These are phyloP conservation scores for Quillaja saponaria DNA, from an alignment of 306 rosid genomes.

Conservation along the genomic window DNA sequence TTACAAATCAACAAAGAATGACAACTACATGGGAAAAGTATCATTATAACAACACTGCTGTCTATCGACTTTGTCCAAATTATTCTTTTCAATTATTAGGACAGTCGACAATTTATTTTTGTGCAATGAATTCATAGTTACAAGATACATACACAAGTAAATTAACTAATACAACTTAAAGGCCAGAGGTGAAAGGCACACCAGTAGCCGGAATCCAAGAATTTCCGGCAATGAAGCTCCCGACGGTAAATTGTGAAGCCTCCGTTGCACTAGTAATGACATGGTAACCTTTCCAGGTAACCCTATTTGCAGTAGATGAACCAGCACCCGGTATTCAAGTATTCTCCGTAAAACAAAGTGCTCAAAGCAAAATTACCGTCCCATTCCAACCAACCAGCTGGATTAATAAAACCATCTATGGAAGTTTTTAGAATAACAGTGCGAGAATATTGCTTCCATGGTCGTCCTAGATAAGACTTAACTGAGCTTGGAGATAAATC, in stretches of 20 bases:
- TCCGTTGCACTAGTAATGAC: conserved; percentile 63
- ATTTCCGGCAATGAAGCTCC: conserved; percentile 55
- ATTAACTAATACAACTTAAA: conserved; percentile 24
- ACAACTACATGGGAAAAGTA: background rate
- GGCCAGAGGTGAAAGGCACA: conserved; percentile 65
- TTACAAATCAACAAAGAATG: conserved; percentile 16
- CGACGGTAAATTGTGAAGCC: conserved; percentile 67
- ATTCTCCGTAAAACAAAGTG: conserved; percentile 68
- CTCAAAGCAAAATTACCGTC: conserved; percentile 60
- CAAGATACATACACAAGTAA: background rate
- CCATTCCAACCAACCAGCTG: conserved; percentile 73
- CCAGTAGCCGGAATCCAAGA: conserved; percentile 62
- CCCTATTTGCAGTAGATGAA: conserved; percentile 56
- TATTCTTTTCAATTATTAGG: conserved; percentile 6
- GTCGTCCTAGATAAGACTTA: conserved; percentile 59
- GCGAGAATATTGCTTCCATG: conserved; percentile 61
- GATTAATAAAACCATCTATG: conserved; percentile 52
- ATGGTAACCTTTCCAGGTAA: conserved; percentile 65
- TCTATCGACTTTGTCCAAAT: conserved; percentile 1
- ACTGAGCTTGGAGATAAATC: conserved; percentile 37
- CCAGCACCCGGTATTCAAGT: conserved; percentile 67
- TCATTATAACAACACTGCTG: conserved; percentile 19
- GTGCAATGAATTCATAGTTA: too few relatives aligned
- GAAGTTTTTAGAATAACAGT: conserved; percentile 55
- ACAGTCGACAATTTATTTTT: conserved; percentile 7